Percentiles rank a stretch among this genome's conserved stretches.
Conservation (phyloP, 768 basidiomycete species). For the Tulasnella sp. region DNA sequence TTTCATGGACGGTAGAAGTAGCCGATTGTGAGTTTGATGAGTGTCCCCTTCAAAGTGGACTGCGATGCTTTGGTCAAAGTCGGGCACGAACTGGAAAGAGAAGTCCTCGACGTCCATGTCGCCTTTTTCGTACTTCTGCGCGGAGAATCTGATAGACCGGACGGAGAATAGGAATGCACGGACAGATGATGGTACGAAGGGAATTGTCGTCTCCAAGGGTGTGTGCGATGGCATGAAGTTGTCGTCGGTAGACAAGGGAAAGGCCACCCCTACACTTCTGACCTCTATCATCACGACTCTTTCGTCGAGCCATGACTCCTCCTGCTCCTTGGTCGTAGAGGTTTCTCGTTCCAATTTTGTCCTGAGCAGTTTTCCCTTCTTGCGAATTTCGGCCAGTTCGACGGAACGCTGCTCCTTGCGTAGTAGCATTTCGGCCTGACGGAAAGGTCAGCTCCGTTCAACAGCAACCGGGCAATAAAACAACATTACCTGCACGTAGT, state of each 20-base stretch:
- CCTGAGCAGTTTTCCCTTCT: conserved; percentile 61
- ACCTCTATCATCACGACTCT: conserved; percentile 28
- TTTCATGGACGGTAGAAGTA: conserved; percentile 71
- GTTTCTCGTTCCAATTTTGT: conserved; percentile 47
- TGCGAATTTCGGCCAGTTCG: conserved; percentile 74
- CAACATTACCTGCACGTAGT: conserved; percentile 62
- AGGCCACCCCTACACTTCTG: conserved; percentile 72
- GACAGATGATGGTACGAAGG: conserved; percentile 31
- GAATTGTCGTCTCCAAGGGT: conserved; percentile 29
- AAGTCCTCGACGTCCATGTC: conserved; percentile 57
- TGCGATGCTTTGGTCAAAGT: conserved; percentile 64
- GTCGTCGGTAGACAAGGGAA: conserved; percentile 61
- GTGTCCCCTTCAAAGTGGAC: conserved; percentile 57
- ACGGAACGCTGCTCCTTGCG: conserved; percentile 62
- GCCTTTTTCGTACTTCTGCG: conserved; percentile 66
- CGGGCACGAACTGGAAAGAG: conserved; percentile 73
- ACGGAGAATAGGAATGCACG: conserved; percentile 82
- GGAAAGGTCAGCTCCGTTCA: conserved; percentile 20
- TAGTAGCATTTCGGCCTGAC: conserved; percentile 58
- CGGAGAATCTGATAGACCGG: conserved; percentile 55
- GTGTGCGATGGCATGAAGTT: conserved; percentile 33
- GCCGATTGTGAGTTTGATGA: conserved; percentile 56
- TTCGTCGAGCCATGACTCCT: conserved; percentile 28
- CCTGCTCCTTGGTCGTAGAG: conserved; percentile 10
- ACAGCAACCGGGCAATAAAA: not conserved